Base-by-base conservation (phyloP, 1,139 yeast genomes). In the Sporopachydermia cereana region DNA sequence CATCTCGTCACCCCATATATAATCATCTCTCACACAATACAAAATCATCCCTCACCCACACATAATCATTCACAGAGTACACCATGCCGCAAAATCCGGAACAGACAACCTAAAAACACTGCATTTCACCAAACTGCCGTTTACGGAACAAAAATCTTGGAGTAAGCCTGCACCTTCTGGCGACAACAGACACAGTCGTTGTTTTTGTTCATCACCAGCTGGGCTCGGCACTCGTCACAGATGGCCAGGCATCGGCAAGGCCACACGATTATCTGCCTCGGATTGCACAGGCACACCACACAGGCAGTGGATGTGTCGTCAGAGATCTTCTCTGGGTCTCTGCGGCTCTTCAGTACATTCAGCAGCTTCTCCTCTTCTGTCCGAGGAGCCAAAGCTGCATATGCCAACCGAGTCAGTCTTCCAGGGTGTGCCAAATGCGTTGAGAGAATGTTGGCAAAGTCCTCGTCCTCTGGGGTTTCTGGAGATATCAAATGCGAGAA, bases 241-340 rank as follows among this genome's bases (percentile, higher is more conserved):
- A 88, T 69, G 0, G 95, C 88, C 51, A 88, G 76, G 60, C 97
- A 88, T 53, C 79, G 75, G 59, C 97, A 88, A 1, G 97, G 97
- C 96, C 96, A 88, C 2, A 91, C 68, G 16, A 88, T 79, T 41
- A 88, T 75, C 50, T 82, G 85, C 52, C 96, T 71, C 5, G 78
- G 73, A 48, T 81, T 76, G 9, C 72, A 70, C 53, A 84, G 93
- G 59, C 97, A 88, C 2, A 88, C 81, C 2, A 85, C 95, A 62
- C 97, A 88, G 3, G 62, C 31, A 2, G 51, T 46, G 39, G 49
- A 36, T 21, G 48, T 7, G 14, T 25, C 14, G 12, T 25, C 29
- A 7, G 39, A 34, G 9, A 34, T 34, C 7, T 16, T 20, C 18
- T 5, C 39, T 34, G 39, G 39, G 22, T 34, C 22, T 34, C 39